phyloP scores from a whole-genome alignment of 768 basidiomycete species.

The Lenzites betulinus region DNA sequence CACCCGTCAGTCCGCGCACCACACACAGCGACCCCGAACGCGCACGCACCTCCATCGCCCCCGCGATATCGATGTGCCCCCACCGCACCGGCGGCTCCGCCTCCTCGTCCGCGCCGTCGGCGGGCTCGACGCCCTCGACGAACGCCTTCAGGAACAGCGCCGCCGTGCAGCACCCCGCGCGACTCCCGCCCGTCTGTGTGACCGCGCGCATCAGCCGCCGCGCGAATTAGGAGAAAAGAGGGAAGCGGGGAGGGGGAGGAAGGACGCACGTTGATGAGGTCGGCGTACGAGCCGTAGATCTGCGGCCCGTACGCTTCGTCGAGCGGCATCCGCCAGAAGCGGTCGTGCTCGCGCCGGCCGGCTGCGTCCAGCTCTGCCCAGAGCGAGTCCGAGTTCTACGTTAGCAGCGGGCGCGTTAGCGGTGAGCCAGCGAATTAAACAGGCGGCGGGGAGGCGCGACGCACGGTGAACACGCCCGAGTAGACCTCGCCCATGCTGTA shows the following conservation, averaged over 20 bases:
- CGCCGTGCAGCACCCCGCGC: constrained; percentile 76
- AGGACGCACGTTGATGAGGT: constrained; percentile 69
- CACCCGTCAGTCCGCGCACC: not conserved
- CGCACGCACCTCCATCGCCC: constrained; percentile 63
- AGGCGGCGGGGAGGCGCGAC: constrained; percentile 19
- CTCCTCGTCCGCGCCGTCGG: constrained; percentile 56
- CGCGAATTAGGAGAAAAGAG: constrained; percentile 1
- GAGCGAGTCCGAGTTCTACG: constrained; percentile 69
- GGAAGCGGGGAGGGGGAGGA: not conserved
- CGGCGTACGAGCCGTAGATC: constrained; percentile 77
- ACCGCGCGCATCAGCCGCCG: too few species aligned
- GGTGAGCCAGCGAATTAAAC: not conserved
- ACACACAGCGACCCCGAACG: constrained; percentile 6
- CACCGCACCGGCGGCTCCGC: constrained; percentile 60
- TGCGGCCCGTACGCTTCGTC: constrained; percentile 80
- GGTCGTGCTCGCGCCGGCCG: constrained; percentile 74
- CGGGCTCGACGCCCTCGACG: constrained; percentile 70
- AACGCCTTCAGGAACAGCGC: constrained; percentile 87
- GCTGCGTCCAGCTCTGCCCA: constrained; percentile 71
- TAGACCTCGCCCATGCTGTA: constrained; percentile 76
- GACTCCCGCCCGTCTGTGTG: constrained; percentile 75
- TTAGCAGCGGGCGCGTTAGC: not conserved
- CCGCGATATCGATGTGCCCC: constrained; percentile 89
- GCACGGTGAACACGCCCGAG: constrained; percentile 77
- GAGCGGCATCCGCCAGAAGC: constrained; percentile 90